Percentiles rank a stretch among this genome's conserved stretches.
phyloP scores from a whole-genome alignment of 163 green algal genomes.

The Chloroidium sp. region DNA sequence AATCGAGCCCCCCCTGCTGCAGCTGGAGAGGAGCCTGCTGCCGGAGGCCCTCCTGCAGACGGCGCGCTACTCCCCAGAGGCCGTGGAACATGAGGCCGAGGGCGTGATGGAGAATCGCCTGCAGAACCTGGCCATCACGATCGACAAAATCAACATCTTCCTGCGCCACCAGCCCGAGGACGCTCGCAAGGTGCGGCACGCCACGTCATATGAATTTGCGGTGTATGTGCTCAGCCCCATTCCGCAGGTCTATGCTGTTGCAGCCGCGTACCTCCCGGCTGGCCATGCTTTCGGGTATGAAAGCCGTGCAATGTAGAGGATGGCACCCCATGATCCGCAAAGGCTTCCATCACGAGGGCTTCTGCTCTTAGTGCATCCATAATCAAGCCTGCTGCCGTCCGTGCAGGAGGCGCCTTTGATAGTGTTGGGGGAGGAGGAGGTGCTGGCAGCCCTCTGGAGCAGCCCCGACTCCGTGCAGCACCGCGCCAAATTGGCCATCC shows the following conservation, averaged over 20 bases:
- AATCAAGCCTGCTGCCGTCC: conserved; percentile 12
- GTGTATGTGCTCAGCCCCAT: too few species aligned
- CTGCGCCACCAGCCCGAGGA: conserved; percentile 17
- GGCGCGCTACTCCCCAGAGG: conserved; percentile 72
- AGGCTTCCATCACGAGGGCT: too few species aligned
- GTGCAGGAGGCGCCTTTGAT: conserved; percentile 28
- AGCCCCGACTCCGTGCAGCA: conserved; percentile 12
- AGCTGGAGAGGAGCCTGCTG: conserved; percentile 28
- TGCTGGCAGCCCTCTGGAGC: conserved; percentile 52
- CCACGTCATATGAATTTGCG: too few species aligned
- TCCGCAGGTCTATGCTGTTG: too few species aligned
- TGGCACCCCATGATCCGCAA: too few species aligned
- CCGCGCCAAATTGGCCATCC: too few species aligned
- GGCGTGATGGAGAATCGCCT: conserved; percentile 67
- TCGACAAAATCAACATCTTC: conserved; percentile 76
- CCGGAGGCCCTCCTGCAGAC: conserved; percentile 20
- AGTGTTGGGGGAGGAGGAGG: conserved; percentile 40
- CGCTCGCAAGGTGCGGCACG: too few species aligned
- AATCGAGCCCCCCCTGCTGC: too few species aligned
- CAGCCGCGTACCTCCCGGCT: too few species aligned
- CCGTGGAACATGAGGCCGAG: conserved; percentile 44
- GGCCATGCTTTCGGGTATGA: too few species aligned
- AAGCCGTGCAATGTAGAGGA: too few species aligned
- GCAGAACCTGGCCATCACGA: conserved; percentile 74
- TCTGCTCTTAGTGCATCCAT: too few species aligned